Base-by-base conservation (phyloP, 192 early-diverging fungal species). In the Obelidium mucronatum region DNA sequence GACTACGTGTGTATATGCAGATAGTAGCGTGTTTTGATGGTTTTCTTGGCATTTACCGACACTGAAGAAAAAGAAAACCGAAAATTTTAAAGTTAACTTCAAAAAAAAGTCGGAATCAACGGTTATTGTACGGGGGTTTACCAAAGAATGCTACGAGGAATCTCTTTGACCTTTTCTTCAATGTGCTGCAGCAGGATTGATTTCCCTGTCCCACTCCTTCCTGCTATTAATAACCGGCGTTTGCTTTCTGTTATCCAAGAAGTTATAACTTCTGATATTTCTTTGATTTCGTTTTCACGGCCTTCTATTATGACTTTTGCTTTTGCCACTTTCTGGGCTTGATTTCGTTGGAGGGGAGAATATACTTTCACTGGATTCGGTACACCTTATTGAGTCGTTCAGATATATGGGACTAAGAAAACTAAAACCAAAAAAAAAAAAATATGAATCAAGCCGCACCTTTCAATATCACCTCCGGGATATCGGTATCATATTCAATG, bases 141-240 rank as follows among this genome's bases (percentile, higher is more conserved):
- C 72, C 72, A 62, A 15, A 62, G 26, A 8, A 63, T 30, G 1
- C 24, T 34, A 30, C 35, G 42, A 17, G 42, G 11, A 11, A 34
- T 5, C 17, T 13, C 30, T 1, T 54, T 51, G 13, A 74, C 59
- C 19, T 74, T 60, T 11, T 60, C 22, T n/a, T 48, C 40, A 19
- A 63, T 42, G 8, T 26, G 8, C 1, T 63, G n/a, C 55, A 56
- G 8, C 2, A 63, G 17, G 22, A 54, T 39, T 3, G 72, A 74
- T 48, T 74, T 74, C 30, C 72, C 72, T 26, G 72, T 74, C 2
- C 72, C 72, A 51, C 72, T 74, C 13, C 72, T 34, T 1, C 72
- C 72, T 8, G 26, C 2, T 11, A 74, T 51, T 13, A 74, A 30
- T 3, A 74, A 13, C 24, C 72, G 28, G 26, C 59, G 30, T 54